Conservation (phyloP, 148 eudicot species). For the Chenopodium formosanum region DNA sequence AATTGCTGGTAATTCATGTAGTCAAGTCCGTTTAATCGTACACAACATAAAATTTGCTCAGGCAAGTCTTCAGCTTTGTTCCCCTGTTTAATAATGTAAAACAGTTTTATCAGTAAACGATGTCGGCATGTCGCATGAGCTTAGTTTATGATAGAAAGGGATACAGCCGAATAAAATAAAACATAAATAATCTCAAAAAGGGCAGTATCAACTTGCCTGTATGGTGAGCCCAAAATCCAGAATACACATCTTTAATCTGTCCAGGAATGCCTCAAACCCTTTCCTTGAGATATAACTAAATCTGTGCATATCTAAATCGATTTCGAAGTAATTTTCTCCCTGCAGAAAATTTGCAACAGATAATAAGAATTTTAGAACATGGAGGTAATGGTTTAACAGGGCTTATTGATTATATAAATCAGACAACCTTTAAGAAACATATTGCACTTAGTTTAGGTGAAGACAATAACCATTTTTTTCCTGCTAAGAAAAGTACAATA, state of each 20-base stretch:
- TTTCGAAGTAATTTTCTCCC: conserved; percentile 95
- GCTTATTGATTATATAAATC: background rate
- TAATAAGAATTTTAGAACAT: background rate
- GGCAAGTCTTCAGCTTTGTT: conserved; percentile 89
- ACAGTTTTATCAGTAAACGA: background rate
- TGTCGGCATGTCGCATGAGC: background rate
- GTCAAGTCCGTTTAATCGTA: conserved; percentile 75
- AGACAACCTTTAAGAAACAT: background rate
- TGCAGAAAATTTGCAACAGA: conserved; percentile 33
- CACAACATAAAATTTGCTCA: conserved; percentile 89
- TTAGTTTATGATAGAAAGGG: background rate
- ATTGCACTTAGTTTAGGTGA: background rate
- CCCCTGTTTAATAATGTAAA: conserved; percentile 49
- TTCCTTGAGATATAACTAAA: conserved; percentile 93
- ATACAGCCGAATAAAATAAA: background rate
- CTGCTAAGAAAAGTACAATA: too few relatives aligned
- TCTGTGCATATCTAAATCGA: conserved; percentile 94
- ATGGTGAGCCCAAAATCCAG: conserved; percentile 90
- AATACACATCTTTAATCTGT: conserved; percentile 67
- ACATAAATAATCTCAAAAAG: background rate
- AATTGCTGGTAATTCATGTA: conserved; percentile 73
- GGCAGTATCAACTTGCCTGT: conserved; percentile 54
- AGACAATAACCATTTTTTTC: too few relatives aligned
- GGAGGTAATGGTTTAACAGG: background rate
- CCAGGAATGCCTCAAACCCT: conserved; percentile 79